Percentiles rank a stretch among this genome's conserved stretches.
phyloP scores from a whole-genome alignment of 257 asterid species.

The Plectranthus barbatus region DNA sequence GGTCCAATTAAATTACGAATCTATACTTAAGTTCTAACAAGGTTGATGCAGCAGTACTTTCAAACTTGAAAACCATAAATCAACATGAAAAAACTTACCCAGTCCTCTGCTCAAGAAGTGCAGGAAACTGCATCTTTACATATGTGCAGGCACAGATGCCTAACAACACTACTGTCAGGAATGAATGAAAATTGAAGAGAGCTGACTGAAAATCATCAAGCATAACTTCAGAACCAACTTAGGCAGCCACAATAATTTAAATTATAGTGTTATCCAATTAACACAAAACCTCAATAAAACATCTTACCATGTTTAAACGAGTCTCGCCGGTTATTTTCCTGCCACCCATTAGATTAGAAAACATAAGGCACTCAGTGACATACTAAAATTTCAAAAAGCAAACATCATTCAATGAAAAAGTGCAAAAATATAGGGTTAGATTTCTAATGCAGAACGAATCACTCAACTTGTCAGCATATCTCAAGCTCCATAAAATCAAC shows the following conservation, averaged over 20 bases:
- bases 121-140: slow-evolving; percentile 84
- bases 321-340: slow-evolving; percentile 6
- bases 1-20: background rate
- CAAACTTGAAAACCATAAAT: background rate
- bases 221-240: slow-evolving; percentile 14
- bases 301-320: slow-evolving; percentile 25
- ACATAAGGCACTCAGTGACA: slow-evolving; percentile 1
- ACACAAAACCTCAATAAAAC: background rate
- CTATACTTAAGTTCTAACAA: background rate
- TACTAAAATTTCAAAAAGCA: background rate
- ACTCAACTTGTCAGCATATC: background rate
- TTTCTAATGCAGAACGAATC: background rate
- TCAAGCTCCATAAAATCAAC: background rate
- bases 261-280: background rate
- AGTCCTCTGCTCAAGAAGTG: slow-evolving; percentile 83
- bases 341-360: slow-evolving; percentile 11
- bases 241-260: background rate
- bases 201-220: slow-evolving; percentile 51
- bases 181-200: slow-evolving; percentile 87
- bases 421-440: too few relatives aligned
- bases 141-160: slow-evolving; percentile 92
- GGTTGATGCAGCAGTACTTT: background rate
- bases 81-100: slow-evolving; percentile 41
- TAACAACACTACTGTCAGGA: slow-evolving; percentile 76
- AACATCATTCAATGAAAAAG: background rate